Conservation (phyloP, 345 rosid genomes). For the Punica granatum region DNA sequence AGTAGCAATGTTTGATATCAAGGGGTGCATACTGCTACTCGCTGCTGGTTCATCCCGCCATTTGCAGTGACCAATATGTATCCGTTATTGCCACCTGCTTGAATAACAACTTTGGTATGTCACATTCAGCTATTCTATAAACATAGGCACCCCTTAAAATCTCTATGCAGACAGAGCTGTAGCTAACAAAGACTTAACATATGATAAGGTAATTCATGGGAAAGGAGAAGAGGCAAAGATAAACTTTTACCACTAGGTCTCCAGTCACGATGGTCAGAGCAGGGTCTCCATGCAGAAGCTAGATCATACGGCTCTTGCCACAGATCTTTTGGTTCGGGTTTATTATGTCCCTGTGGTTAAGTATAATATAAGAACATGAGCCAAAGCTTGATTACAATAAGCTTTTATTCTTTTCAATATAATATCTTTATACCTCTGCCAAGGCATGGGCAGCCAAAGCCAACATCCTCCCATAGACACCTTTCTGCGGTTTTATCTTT, state of each 20-base stretch:
- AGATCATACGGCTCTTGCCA: slow-evolving; percentile 73
- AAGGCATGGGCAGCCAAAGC: slow-evolving; percentile 88
- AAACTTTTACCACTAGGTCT: slow-evolving; percentile 48
- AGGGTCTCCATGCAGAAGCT: slow-evolving; percentile 88
- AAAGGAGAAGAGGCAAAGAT: neutral
- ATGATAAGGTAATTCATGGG: neutral
- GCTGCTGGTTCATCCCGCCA: slow-evolving; percentile 96
- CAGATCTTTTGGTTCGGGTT: slow-evolving; percentile 83
- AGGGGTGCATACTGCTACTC: slow-evolving; percentile 82
- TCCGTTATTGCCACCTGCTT: slow-evolving; percentile 75
- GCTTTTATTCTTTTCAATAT: neutral
- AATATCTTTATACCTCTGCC: slow-evolving; percentile 57
- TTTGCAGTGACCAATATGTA: slow-evolving; percentile 89
- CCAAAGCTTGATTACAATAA: neutral
- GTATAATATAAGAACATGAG: slow-evolving; percentile 8
- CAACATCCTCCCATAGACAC: slow-evolving; percentile 68
- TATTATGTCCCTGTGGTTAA: slow-evolving; percentile 50
- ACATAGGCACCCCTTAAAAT: neutral
- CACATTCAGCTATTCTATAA: too few relatives aligned
- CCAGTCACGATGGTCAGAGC: slow-evolving; percentile 76
- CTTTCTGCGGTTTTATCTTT: slow-evolving; percentile 37
- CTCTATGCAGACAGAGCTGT: neutral
- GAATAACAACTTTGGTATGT: neutral
- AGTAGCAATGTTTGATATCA: too few relatives aligned
- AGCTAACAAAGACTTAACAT: neutral